Conservation (phyloP, 805 yeast genomes). For the Myxozyma udenii region DNA sequence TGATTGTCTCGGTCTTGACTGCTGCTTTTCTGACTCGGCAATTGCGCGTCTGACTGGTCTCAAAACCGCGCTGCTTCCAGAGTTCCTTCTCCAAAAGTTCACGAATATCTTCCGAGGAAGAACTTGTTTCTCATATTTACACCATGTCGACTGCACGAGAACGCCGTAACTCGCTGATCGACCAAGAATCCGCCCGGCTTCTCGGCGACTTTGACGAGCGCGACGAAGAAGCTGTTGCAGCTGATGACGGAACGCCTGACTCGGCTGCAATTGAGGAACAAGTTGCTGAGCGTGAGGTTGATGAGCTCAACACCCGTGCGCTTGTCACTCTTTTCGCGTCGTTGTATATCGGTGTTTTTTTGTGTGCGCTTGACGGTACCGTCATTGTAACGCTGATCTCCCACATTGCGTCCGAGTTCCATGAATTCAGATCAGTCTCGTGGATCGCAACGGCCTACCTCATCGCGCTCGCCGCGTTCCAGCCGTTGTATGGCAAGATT, state of each 20-base stretch:
- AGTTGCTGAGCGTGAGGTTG: conserved; percentile 22
- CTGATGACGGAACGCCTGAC: conserved; percentile 4
- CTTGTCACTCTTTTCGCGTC: conserved; percentile 27
- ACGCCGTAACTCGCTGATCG: conserved; percentile 25
- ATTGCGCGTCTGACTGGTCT: too few species aligned
- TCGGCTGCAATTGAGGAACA: background rate
- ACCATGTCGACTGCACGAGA: conserved; percentile 27
- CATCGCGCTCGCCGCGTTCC: conserved; percentile 69
- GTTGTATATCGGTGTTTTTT: conserved; percentile 44
- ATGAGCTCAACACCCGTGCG: conserved; percentile 25
- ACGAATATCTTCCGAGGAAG: too few species aligned
- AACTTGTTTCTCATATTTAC: too few species aligned
- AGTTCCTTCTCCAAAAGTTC: too few species aligned
- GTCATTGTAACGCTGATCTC: conserved; percentile 51
- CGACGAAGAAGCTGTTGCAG: conserved; percentile 18
- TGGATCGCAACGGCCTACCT: conserved; percentile 79
- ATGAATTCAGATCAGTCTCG: conserved; percentile 50
- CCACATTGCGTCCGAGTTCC: conserved; percentile 57
- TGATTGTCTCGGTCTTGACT: too few species aligned
- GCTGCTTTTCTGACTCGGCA: too few species aligned
- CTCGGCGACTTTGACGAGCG: conserved; percentile 43
- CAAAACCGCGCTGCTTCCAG: too few species aligned
- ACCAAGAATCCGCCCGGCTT: conserved; percentile 46
- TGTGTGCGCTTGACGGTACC: conserved; percentile 52
- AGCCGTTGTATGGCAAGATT: conserved; percentile 70